phyloP scores from a whole-genome alignment of 257 asterid genomes.

The Rehmannia glutinosa region DNA sequence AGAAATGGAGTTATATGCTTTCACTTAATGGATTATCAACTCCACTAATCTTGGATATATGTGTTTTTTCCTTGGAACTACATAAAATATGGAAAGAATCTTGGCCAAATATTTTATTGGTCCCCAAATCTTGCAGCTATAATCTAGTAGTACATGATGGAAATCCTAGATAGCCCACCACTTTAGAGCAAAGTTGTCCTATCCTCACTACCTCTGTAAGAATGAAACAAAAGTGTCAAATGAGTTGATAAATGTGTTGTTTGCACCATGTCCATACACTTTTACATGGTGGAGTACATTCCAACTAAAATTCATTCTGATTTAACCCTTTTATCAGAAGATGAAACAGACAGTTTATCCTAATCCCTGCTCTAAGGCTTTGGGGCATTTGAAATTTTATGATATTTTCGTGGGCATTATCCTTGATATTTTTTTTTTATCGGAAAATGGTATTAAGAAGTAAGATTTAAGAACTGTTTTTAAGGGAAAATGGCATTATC shows the following conservation, averaged over 20 bases:
- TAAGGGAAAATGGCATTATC: no score
- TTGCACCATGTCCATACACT: slow-evolving; percentile 3
- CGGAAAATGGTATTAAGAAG: no score
- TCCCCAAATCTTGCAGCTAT: neutral
- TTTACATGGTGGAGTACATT: neutral
- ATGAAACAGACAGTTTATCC: no score
- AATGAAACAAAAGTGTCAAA: neutral
- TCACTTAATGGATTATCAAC: neutral
- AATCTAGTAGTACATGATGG: neutral
- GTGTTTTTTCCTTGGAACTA: neutral
- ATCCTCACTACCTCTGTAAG: neutral
- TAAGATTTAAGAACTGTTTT: no score
- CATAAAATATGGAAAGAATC: neutral
- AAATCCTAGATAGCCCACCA: slow-evolving; percentile 13
- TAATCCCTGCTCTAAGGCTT: no score
- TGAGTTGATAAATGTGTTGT: slow-evolving; percentile 8
- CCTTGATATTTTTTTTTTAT: no score
- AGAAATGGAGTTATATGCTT: no score
- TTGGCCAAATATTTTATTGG: neutral
- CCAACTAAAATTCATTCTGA: no score
- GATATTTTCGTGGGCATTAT: no score
- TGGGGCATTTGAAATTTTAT: no score
- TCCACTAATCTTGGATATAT: neutral
- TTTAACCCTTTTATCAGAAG: no score
- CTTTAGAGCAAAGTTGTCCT: neutral